A percentile compares a stretch with the other conserved stretches of the same genome.
These are phyloP conservation scores for Coleophoma cylindrospora DNA, from an alignment of 2,329 filamentous ascomycete species.

Conservation along the genomic window DNA sequence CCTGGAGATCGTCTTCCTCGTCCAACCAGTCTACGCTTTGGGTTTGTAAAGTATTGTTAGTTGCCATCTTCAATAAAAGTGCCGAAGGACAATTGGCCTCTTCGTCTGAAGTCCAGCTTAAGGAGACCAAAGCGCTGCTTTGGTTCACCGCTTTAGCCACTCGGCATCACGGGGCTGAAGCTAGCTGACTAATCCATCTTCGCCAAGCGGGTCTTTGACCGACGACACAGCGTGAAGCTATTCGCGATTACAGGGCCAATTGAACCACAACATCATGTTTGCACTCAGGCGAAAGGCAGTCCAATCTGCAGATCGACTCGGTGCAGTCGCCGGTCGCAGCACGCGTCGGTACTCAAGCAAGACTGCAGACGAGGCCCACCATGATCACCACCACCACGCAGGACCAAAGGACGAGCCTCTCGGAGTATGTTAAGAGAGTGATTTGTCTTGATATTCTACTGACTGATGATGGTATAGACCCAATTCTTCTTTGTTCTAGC, in stretches of 20 bases:
- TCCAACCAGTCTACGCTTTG: constrained; percentile 9
- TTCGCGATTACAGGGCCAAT: constrained; percentile 14
- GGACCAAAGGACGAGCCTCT: constrained; percentile 40
- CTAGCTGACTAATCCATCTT: constrained; percentile 8
- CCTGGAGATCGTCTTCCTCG: constrained; percentile 16
- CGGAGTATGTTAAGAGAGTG: constrained; percentile 35
- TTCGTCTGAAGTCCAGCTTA: not conserved
- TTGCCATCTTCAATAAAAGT: constrained; percentile 11
- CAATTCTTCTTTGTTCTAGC: constrained; percentile 42
- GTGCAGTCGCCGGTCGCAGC: constrained; percentile 9
- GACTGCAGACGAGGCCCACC: constrained; percentile 14
- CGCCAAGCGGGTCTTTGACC: not conserved
- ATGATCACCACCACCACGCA: constrained; percentile 28
- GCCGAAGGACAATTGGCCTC: constrained; percentile 22
- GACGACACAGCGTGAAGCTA: constrained; percentile 8
- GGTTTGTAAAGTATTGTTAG: constrained; percentile 5
- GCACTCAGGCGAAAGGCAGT: constrained; percentile 25
- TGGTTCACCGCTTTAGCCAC: constrained; percentile 3
- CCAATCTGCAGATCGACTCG: constrained; percentile 18
- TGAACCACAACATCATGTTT: constrained; percentile 26
- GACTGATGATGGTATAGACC: constrained; percentile 26
- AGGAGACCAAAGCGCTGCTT: not conserved
- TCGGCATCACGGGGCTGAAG: constrained; percentile 1
- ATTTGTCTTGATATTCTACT: constrained; percentile 2
- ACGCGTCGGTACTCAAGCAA: constrained; percentile 18